Evolutionary conservation across 2,329 filamentous ascomycete genomes (phyloP), one percentile per base, ranked within the genome.

Genomic region (Rutstroemia sp.): DNA sequence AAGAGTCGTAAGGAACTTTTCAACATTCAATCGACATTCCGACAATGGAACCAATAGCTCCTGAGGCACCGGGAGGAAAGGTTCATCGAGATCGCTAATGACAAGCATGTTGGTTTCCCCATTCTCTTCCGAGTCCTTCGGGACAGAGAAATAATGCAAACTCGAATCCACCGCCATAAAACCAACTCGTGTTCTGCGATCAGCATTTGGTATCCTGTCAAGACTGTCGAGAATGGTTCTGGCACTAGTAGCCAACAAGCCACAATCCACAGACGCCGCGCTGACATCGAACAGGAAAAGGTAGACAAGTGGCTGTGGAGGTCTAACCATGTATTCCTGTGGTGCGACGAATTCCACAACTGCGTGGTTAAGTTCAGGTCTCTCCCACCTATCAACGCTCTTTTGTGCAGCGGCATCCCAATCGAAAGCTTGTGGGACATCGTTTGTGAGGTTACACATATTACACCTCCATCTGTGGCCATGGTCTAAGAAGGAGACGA

Each of bases 291-390:
- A 89, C 41, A 96, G 78, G 80, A 97, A 97, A 14, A 96, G 81
- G 70, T 97, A 97, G 41, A 96, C 92, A 41, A 97, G 78, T 41
- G 94, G 94, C 73, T 96, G 92, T 46, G 94, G 94, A 56, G 94
- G 92, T 59, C 94, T 88, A 38, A 99, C 94, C 94, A 99, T 99
- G 74, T 99, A 99, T 73, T 99, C 94, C 73, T 99, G 94, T 2
- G 94, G 94, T 12, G 94, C 94, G 63, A 99, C 89, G 69, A 96
- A 99, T 69, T 99, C 94, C 59, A 96, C 92, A 38, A 97, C 91
- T n/a, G 91, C 82, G 70, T 96, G 87, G 75, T 99, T 99, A 59
- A 99, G 78, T 71, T 99, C 94, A 41, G 90, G 82, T 65, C 94
- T 81, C 71, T 95, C 86, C 88, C 94, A 95, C 69, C 94, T 80